phyloP scores from a whole-genome alignment of 495 filamentous ascomycete species.

The Aspergillus wentii region DNA sequence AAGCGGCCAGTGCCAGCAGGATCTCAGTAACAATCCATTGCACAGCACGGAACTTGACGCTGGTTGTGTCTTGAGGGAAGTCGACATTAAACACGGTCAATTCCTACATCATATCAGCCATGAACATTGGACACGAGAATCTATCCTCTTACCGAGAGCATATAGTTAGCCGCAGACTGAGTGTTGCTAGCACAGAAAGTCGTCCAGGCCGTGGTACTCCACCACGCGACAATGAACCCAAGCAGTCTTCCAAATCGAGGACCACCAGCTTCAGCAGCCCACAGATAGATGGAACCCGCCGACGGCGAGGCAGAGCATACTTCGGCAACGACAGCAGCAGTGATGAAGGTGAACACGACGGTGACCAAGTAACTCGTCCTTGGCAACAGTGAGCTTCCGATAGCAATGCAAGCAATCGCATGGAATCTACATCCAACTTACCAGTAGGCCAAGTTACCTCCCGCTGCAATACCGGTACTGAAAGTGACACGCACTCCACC shows the following conservation, averaged over 20 bases:
- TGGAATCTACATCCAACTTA: constrained; percentile 10
- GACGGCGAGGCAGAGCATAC: constrained; percentile 53
- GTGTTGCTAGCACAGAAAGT: constrained; percentile 53
- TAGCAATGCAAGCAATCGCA: background rate
- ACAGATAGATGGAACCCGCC: constrained; percentile 53
- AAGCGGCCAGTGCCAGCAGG: constrained; percentile 40
- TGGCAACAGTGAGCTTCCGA: background rate
- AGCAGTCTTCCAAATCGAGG: constrained; percentile 47
- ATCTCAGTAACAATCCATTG: constrained; percentile 51
- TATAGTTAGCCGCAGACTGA: constrained; percentile 49
- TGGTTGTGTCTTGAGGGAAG: constrained; percentile 41
- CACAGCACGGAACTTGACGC: constrained; percentile 50
- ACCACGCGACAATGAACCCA: constrained; percentile 54
- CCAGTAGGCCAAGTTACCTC: constrained; percentile 53
- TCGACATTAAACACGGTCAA: constrained; percentile 48
- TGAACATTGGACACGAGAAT: background rate
- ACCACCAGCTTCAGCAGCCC: constrained; percentile 53
- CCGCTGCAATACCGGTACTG: constrained; percentile 52
- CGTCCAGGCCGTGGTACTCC: constrained; percentile 57
- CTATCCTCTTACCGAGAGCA: constrained; percentile 39
- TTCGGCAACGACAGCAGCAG: constrained; percentile 52
- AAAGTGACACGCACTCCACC: constrained; percentile 53
- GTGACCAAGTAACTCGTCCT: constrained; percentile 55
- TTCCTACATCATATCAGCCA: constrained; percentile 25
- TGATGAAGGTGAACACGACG: constrained; percentile 52